Conservation (phyloP, 2,329 filamentous ascomycete genomes). For the Pestalotiopsis sp. region DNA sequence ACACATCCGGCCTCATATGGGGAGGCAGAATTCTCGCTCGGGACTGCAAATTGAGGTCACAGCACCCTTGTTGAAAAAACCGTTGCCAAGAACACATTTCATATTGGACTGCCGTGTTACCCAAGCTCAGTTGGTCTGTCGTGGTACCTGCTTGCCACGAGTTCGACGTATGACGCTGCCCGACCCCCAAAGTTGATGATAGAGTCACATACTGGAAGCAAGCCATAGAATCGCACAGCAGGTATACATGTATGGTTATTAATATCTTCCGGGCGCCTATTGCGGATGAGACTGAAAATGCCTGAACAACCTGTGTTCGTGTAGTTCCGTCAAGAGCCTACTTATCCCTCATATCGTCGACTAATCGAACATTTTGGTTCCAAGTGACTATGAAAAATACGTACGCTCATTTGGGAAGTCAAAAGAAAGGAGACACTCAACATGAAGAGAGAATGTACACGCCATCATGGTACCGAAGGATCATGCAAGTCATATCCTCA, state of each 20-base stretch:
- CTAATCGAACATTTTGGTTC: too few relatives aligned
- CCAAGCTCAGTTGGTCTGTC: background rate
- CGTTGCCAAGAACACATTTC: background rate
- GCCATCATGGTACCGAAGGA: too few relatives aligned
- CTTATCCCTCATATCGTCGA: too few relatives aligned
- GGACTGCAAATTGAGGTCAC: background rate
- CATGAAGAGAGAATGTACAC: too few relatives aligned
- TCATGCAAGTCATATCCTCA: too few relatives aligned
- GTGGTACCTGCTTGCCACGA: background rate
- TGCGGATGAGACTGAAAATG: background rate
- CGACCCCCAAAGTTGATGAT: background rate
- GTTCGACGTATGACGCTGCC: background rate
- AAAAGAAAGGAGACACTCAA: too few relatives aligned
- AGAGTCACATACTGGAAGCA: background rate
- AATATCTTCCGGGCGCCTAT: background rate
- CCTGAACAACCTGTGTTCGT: background rate
- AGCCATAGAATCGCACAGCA: background rate
- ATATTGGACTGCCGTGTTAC: background rate
- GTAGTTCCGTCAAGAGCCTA: background rate
- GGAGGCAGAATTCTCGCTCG: background rate
- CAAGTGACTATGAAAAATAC: too few relatives aligned
- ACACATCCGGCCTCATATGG: background rate
- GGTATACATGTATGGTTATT: background rate
- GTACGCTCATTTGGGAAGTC: too few relatives aligned
- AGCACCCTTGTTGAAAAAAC: background rate